These are phyloP conservation scores for Trichoderma reesei DNA, from an alignment of 495 filamentous ascomycete species.

Conservation along the genomic window DNA sequence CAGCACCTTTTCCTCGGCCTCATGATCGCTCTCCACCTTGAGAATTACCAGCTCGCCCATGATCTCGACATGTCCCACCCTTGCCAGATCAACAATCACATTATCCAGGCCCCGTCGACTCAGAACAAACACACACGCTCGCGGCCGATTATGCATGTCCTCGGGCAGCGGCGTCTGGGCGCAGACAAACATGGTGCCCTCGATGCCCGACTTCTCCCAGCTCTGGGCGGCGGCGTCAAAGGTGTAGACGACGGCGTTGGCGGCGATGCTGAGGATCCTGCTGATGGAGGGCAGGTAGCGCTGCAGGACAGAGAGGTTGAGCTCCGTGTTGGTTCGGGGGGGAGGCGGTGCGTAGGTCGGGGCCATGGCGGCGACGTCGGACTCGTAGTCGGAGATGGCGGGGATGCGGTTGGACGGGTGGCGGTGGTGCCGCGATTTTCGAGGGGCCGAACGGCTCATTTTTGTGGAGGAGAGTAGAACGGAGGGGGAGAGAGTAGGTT, in stretches of 20 bases:
- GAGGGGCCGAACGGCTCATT: constrained; percentile 10
- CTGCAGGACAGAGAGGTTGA: constrained; percentile 70
- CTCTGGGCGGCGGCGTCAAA: constrained; percentile 49
- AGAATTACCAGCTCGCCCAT: constrained; percentile 33
- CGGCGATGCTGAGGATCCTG: constrained; percentile 62
- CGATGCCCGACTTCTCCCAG: constrained; percentile 72
- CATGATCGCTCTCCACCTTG: constrained; percentile 26
- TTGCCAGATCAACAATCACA: constrained; percentile 29
- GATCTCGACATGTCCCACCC: constrained; percentile 32
- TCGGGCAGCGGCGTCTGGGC: constrained; percentile 37
- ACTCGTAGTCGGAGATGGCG: constrained; percentile 58
- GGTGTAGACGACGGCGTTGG: constrained; percentile 69
- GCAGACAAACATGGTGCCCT: constrained; percentile 78
- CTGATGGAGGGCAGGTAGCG: constrained; percentile 61
- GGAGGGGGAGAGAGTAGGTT: not conserved
- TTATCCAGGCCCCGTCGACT: constrained; percentile 38
- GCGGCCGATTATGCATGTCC: constrained; percentile 18
- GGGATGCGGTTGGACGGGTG: constrained; percentile 18
- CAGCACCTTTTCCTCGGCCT: constrained; percentile 28
- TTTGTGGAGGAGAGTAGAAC: too few species aligned
- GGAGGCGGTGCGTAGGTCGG: constrained; percentile 31
- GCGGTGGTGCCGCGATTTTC: constrained; percentile 20
- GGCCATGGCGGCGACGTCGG: constrained; percentile 23
- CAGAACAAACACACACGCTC: constrained; percentile 34
- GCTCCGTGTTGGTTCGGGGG: constrained; percentile 60